These are phyloP conservation scores for Penicillium carneum DNA, from an alignment of 2,329 filamentous ascomycete genomes.

Conservation along the genomic window DNA sequence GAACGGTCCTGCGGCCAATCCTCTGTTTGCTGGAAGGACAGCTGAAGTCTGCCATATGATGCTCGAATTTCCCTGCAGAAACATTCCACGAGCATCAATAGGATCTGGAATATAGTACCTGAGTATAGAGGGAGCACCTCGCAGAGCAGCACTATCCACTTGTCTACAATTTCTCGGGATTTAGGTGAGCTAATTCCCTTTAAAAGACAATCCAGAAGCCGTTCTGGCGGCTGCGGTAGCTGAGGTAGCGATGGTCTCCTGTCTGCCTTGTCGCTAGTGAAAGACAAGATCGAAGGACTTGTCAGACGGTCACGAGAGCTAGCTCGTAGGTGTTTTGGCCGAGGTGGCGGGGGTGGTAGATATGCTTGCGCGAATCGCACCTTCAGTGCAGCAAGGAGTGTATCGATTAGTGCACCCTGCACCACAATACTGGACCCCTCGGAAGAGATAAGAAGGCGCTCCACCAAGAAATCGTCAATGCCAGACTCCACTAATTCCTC, in stretches of 20 bases:
- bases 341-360: slow-evolving; percentile 41
- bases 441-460: slow-evolving; percentile 69
- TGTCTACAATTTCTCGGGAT: slow-evolving; percentile 81
- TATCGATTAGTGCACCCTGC: slow-evolving; percentile 78
- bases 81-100: slow-evolving; percentile 89
- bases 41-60: slow-evolving; percentile 74
- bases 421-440: slow-evolving; percentile 69
- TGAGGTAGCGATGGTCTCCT: slow-evolving; percentile 43
- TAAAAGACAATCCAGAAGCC: slow-evolving; percentile 79
- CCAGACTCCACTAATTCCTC: slow-evolving; percentile 56
- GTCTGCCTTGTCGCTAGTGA: slow-evolving; percentile 55
- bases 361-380: slow-evolving; percentile 58
- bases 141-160: slow-evolving; percentile 86
- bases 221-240: slow-evolving; percentile 63
- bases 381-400: slow-evolving; percentile 76
- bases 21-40: slow-evolving; percentile 51
- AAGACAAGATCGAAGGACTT: slow-evolving; percentile 54
- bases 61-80: slow-evolving; percentile 78
- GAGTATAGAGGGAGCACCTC: slow-evolving; percentile 85
- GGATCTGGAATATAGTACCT: slow-evolving; percentile 83
- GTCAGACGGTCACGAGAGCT: slow-evolving; percentile 51
- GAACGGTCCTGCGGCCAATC: slow-evolving; percentile 57
- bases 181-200: slow-evolving; percentile 77
- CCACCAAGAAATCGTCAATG: slow-evolving; percentile 74
- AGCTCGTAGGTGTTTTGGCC: slow-evolving; percentile 47